Conservation (phyloP, 208 protist genomes). For the Angomonas ambiguus region DNA sequence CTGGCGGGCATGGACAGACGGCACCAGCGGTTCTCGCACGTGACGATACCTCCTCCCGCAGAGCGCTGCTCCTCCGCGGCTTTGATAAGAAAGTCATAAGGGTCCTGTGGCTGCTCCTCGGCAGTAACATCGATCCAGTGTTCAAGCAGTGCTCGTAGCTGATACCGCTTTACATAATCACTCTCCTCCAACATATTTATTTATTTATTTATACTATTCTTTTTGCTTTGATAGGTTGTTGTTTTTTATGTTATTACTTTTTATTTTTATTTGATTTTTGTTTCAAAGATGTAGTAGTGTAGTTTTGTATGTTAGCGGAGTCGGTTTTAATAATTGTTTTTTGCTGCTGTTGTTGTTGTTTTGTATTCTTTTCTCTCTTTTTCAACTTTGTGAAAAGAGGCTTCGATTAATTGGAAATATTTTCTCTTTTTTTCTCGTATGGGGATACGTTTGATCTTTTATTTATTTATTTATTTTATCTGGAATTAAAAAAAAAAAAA, state of each 20-base stretch:
- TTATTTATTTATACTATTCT: neutral
- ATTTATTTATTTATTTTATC: slow-evolving; percentile 7
- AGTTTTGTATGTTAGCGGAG: too few relatives aligned
- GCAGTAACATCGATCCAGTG: slow-evolving; percentile 47
- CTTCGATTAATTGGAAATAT: too few relatives aligned
- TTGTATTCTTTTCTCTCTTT: neutral
- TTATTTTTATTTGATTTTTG: neutral
- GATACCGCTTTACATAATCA: slow-evolving; percentile 58
- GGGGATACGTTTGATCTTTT: too few relatives aligned
- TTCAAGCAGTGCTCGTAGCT: slow-evolving; percentile 59
- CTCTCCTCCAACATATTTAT: slow-evolving; percentile 21
- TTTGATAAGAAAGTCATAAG: slow-evolving; percentile 57
- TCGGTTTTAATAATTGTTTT: too few relatives aligned
- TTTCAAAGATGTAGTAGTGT: neutral
- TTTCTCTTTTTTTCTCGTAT: too few relatives aligned
- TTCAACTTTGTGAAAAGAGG: too few relatives aligned
- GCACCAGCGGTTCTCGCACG: slow-evolving; percentile 75
- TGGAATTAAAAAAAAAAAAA: slow-evolving; percentile 11
- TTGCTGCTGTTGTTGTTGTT: neutral
- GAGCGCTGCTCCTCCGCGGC: slow-evolving; percentile 40
- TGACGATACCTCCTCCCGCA: slow-evolving; percentile 60
- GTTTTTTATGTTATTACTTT: neutral
- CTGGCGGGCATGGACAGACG: slow-evolving; percentile 58
- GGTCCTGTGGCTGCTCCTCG: slow-evolving; percentile 47
- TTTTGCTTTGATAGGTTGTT: neutral